These are phyloP conservation scores for Scheffersomyces stipitis DNA, from an alignment of 805 yeast genomes.

Conservation along the genomic window DNA sequence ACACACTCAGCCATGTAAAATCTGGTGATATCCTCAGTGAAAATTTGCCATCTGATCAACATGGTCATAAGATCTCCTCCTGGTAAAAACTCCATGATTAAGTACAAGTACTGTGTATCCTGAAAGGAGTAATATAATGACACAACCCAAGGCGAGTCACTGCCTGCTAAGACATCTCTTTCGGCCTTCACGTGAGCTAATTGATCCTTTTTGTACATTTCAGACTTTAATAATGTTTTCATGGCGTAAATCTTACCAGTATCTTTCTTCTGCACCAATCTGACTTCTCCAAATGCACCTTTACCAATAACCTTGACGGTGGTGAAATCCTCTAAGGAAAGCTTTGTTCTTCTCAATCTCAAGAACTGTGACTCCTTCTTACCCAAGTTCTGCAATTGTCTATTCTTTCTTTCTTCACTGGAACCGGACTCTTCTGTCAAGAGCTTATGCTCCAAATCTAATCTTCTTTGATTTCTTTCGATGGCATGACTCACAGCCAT, in stretches of 20 bases:
- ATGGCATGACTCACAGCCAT: conserved; percentile 88
- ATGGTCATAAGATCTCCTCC: conserved; percentile 93
- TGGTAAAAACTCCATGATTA: conserved; percentile 44
- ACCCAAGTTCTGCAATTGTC: conserved; percentile 81
- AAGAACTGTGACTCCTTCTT: conserved; percentile 85
- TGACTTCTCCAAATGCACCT: conserved; percentile 97
- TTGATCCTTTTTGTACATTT: conserved; percentile 94
- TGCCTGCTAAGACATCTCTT: conserved; percentile 89
- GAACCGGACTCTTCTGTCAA: conserved; percentile 60
- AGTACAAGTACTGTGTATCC: conserved; percentile 64
- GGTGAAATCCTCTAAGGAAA: conserved; percentile 77
- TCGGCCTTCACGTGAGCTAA: conserved; percentile 95
- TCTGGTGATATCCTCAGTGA: conserved; percentile 88
- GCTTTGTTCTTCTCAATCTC: conserved; percentile 79
- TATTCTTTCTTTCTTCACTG: conserved; percentile 79
- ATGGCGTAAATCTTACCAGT: conserved; percentile 91
- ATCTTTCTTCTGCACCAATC: conserved; percentile 89
- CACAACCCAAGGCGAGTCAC: conserved; percentile 88
- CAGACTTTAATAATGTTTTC: conserved; percentile 88
- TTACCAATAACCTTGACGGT: conserved; percentile 92
- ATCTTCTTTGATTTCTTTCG: conserved; percentile 90
- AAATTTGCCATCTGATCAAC: conserved; percentile 92
- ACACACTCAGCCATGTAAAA: conserved; percentile 97
- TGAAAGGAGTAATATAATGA: conserved; percentile 80
- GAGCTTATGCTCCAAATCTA: conserved; percentile 75